phyloP scores from a whole-genome alignment of 495 filamentous ascomycete species.

The Pseudomonodictys pantanalensis region DNA sequence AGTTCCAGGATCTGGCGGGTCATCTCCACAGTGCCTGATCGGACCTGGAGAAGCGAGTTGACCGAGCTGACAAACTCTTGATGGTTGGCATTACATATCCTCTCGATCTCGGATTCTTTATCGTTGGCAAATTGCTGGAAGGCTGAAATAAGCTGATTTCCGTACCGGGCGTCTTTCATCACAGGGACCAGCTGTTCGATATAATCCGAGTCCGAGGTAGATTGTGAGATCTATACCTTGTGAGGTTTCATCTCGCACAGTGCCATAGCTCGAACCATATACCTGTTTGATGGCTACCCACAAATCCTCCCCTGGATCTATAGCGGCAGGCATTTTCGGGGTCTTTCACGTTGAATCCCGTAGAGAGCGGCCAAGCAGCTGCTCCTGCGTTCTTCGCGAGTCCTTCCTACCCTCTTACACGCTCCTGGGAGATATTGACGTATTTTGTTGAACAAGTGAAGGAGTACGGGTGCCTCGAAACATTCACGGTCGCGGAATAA shows the following conservation, averaged over 20 bases:
- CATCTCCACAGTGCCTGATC: conserved; percentile 80
- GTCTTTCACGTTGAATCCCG: not conserved
- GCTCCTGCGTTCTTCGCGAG: too few species aligned
- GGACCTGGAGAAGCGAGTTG: conserved; percentile 84
- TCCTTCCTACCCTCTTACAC: too few species aligned
- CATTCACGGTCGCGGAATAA: not conserved
- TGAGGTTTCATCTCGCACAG: not conserved
- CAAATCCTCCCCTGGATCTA: conserved; percentile 41
- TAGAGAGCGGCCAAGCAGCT: too few species aligned
- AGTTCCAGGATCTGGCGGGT: conserved; percentile 89
- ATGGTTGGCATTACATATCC: conserved; percentile 90
- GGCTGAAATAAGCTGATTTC: conserved; percentile 73
- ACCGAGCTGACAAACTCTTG: conserved; percentile 94
- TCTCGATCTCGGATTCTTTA: conserved; percentile 87
- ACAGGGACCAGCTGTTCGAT: conserved; percentile 92
- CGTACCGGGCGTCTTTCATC: conserved; percentile 79
- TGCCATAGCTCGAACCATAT: not conserved
- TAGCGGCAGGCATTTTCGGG: conserved; percentile 28
- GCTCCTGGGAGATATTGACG: too few species aligned
- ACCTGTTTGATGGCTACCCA: conserved; percentile 42
- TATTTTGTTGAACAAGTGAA: too few species aligned
- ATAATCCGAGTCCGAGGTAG: conserved; percentile 87
- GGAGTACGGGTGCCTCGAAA: too few species aligned
- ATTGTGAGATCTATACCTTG: conserved; percentile 71
- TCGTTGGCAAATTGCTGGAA: conserved; percentile 77